Base-by-base conservation (phyloP, 768 basidiomycete species). In the Amanita polypyramis region DNA sequence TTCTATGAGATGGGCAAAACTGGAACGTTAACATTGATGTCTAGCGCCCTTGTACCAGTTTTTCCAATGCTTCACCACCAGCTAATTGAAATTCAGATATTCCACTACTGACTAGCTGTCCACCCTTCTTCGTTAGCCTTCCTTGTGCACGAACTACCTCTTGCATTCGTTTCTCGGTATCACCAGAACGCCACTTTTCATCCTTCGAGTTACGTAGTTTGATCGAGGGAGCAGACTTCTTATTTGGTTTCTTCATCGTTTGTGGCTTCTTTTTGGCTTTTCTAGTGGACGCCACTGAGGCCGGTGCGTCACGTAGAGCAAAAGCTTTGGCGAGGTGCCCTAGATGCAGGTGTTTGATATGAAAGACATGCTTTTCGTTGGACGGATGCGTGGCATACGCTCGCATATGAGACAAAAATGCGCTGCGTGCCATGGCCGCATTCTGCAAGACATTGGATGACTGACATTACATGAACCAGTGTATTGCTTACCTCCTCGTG, bases 361-460 rank as follows among this genome's bases (percentile, higher is more conserved):
- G 94, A 71, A 99, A 99, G 45, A 98, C 89, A 54, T 91, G 82
- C 59, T 98, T 99, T 64, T 98, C 96, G 51, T 83, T 81, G 12
- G 86, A 77, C 0, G 96, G 94, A 66, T 99, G 96, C 0, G 96
- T 99, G 25, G 96, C 85, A 63, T 98, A 99, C 0, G 96, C 96
- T 46, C 95, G 79, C 70, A 97, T 81, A 62, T 95, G 92, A 0
- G 95, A 96, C 30, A 80, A 71, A 67, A 85, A 99, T 0, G 93
- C 96, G 56, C 76, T 84, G 23, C 89, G 79, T 14, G 96, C 92
- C 12, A 83, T 61, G 11, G 73, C 70, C 10, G 79, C 70, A 58
- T 94, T 83, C 96, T 98, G 51, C 2, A 51, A 43, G 33, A 38
- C 33, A 12, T 49, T 23, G 27, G 35, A 17, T 14, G 5, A 43